Base-by-base conservation (phyloP, 2,329 filamentous ascomycete species). In the Aschersonia sp. region DNA sequence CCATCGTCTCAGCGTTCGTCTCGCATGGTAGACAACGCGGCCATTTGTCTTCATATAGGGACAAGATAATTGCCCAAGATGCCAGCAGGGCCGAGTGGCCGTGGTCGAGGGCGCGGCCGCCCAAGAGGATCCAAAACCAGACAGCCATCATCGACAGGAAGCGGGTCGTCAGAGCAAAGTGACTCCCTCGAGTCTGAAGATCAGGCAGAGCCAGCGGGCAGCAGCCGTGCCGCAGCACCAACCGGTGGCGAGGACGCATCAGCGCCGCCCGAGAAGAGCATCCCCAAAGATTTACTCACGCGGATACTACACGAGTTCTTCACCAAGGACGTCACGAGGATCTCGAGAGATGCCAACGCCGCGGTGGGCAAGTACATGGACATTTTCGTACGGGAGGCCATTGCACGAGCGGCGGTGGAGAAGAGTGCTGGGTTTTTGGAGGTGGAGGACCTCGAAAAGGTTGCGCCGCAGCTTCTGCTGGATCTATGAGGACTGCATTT, bases 371-470 rank as follows among this genome's bases (percentile, higher is more conserved):
- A 84, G 66, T 97, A 97, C 61, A 75, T 96, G 64, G 88, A 96
- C 64, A 78, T 91, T 0, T 97, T 96, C 66, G 84, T 95, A 47
- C 75, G 85, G 52, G 91, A 97, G 68, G 87, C 88, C 1, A 80
- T 97, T 60, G 87, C 88, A 12, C 69, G 91, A 59, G 82, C 86
- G 40, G 78, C 81, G 7, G 79, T 80, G 50, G 84, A 87, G 69
- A 82, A 83, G 59, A 70, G 71, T 32, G 72, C 78, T 50, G 80
- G 77, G 4, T 89, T 89, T 59, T 61, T 91, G 38, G 86, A 92
- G 77, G 83, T 94, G 44, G 88, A 94, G 60, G 89, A 96, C 68
- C 61, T 97, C 51, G 89, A 96, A 68, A 92, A 87, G 65, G 72
- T 94, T 56, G 84, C 85, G 10, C 85, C 86, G 48, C 87, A 94